Evolutionary conservation across 345 rosid species (phyloP).

Genomic region (Eucalyptus fibrosa): DNA sequence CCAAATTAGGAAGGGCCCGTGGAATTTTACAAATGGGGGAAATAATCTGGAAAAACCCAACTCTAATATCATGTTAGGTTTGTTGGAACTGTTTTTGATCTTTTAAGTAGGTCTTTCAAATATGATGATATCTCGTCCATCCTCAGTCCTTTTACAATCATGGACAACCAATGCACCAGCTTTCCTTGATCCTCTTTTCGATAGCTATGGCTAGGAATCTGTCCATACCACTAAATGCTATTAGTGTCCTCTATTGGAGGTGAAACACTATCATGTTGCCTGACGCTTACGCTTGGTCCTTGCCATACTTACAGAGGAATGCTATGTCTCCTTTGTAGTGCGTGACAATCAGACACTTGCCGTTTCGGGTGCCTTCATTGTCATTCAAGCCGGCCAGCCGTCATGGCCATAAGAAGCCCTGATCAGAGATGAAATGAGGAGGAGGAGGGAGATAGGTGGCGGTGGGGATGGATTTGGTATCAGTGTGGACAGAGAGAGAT

Average conservation of each 20-base stretch:
- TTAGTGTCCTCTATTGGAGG: neutral
- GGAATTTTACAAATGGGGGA: neutral
- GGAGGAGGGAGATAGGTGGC: no score
- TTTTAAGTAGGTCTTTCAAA: neutral
- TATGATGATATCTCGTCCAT: neutral
- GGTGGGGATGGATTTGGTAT: no score
- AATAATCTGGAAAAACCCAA: neutral
- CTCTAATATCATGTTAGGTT: neutral
- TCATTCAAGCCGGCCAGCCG: rapidly evolving
- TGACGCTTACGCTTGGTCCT: neutral
- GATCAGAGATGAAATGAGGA: no score
- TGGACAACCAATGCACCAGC: neutral
- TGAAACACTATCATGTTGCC: neutral
- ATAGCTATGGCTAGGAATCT: neutral
- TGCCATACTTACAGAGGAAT: no score
- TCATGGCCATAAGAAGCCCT: no score
- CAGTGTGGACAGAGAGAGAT: no score
- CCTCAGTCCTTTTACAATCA: neutral
- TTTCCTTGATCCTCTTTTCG: neutral
- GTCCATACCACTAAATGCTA: neutral
- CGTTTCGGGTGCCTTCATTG: no score
- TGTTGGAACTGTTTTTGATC: neutral
- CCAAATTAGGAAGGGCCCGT: neutral
- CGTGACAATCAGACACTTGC: no score
- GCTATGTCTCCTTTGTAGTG: no score